Percentiles rank a stretch among this genome's conserved stretches.
These are phyloP conservation scores for Suhomyces pyralidae DNA, from an alignment of 805 yeast species.

Conservation along the genomic window DNA sequence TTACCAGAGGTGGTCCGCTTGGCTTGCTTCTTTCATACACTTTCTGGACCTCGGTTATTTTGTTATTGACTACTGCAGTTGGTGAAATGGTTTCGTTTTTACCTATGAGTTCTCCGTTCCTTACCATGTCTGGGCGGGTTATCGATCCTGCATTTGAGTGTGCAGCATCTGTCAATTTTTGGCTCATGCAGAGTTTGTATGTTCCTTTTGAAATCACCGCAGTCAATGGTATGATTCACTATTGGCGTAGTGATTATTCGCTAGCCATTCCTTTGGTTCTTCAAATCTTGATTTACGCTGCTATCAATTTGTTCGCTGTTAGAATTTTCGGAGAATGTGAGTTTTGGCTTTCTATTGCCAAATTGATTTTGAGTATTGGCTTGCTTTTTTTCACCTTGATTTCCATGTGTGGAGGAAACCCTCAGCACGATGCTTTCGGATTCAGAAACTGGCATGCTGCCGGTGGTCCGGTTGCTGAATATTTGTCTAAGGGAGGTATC, in stretches of 20 bases:
- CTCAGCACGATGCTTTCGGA: constrained; percentile 54
- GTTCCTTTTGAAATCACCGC: constrained; percentile 84
- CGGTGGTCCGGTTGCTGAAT: constrained; percentile 43
- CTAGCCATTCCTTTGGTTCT: constrained; percentile 68
- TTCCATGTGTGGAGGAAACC: constrained; percentile 88
- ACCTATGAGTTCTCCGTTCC: constrained; percentile 36
- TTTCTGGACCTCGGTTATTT: constrained; percentile 32
- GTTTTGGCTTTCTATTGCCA: constrained; percentile 69
- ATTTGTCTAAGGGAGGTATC: constrained; percentile 47
- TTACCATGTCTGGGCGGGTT: constrained; percentile 37
- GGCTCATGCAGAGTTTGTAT: constrained; percentile 45
- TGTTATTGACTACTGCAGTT: constrained; percentile 32
- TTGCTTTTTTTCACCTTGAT: constrained; percentile 70
- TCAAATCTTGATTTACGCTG: constrained; percentile 59
- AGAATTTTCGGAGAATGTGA: constrained; percentile 77
- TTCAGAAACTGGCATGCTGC: constrained; percentile 44
- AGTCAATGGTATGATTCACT: constrained; percentile 74
- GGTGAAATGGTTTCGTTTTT: constrained; percentile 39
- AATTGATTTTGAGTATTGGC: constrained; percentile 65
- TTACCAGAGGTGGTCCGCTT: constrained; percentile 34
- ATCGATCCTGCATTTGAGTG: constrained; percentile 37
- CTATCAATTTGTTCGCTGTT: constrained; percentile 72
- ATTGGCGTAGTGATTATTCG: constrained; percentile 73
- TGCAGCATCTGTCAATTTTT: constrained; percentile 26
- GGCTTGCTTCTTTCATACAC: constrained; percentile 29